These are phyloP conservation scores for Terana coerulea DNA, from an alignment of 768 basidiomycete species.

Conservation along the genomic window DNA sequence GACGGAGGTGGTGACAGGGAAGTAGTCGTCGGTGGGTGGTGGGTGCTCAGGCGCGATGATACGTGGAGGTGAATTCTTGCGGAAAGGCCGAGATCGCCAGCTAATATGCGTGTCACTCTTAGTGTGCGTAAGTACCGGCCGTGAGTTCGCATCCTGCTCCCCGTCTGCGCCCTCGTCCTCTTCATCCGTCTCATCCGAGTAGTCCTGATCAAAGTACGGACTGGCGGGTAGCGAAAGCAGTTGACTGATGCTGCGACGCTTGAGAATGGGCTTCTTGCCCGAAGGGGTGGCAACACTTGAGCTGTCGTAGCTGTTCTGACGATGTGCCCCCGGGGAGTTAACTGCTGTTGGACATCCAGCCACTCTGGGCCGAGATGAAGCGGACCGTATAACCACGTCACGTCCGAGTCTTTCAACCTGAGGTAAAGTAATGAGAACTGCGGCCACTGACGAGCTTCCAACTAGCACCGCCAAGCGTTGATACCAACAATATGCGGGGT, in stretches of 20 bases:
- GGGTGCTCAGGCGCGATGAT: slow-evolving; percentile 32
- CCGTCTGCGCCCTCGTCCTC: background rate
- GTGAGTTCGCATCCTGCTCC: slow-evolving; percentile 6
- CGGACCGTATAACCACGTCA: slow-evolving; percentile 98
- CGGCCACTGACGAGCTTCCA: no score
- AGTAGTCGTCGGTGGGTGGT: slow-evolving; percentile 19
- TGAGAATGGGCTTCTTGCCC: slow-evolving; percentile 83
- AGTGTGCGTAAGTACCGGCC: slow-evolving; percentile 72
- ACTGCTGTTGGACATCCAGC: slow-evolving; percentile 12
- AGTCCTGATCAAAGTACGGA: slow-evolving; percentile 20
- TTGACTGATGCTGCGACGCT: slow-evolving; percentile 90
- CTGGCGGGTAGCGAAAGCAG: slow-evolving; percentile 48
- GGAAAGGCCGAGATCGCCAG: slow-evolving; percentile 38
- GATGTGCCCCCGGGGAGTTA: background rate
- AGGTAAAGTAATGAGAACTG: slow-evolving; percentile 4
- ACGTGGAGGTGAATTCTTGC: slow-evolving; percentile 73
- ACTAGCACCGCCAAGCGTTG: no score
- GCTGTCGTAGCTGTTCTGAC: slow-evolving; percentile 8
- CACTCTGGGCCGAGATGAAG: slow-evolving; percentile 92
- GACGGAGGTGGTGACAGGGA: slow-evolving; percentile 15
- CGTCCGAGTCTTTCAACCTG: slow-evolving; percentile 99
- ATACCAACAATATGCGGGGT: background rate
- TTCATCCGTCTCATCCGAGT: slow-evolving; percentile 7
- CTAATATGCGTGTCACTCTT: slow-evolving; percentile 85
- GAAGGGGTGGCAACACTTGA: slow-evolving; percentile 9